These are phyloP conservation scores for Neodidymelliopsis sp. DNA, from an alignment of 2,329 filamentous ascomycete species.

Conservation along the genomic window DNA sequence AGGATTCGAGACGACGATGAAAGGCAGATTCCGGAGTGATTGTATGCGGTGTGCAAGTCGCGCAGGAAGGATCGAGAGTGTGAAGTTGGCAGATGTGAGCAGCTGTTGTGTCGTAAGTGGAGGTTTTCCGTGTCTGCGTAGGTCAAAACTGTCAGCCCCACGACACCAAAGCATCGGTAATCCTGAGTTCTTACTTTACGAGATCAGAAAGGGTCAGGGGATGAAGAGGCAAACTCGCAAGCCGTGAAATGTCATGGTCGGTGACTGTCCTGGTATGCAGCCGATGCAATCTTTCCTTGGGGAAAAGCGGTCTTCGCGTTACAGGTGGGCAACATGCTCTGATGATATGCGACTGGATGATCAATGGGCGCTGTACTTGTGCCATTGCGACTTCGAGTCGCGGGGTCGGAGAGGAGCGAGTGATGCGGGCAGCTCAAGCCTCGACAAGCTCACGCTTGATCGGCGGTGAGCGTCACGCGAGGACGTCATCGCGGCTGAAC, in stretches of 20 bases:
- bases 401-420: not conserved
- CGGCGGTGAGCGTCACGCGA: conserved; percentile 10
- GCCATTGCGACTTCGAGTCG: conserved; percentile 27
- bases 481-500: not conserved
- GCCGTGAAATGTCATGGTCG: conserved; percentile 78
- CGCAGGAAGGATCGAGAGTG: conserved; percentile 87
- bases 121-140: conserved; percentile 74
- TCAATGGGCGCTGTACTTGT: conserved; percentile 43
- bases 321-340: conserved; percentile 42
- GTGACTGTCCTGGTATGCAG: conserved; percentile 56
- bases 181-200: conserved; percentile 69
- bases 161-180: not conserved
- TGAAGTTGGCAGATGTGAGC: conserved; percentile 93
- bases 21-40: conserved; percentile 89
- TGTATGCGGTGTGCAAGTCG: conserved; percentile 94
- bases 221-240: conserved; percentile 81
- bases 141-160: conserved; percentile 21
- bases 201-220: conserved; percentile 86
- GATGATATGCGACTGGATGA: conserved; percentile 49
- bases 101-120: conserved; percentile 82
- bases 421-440: conserved; percentile 10
- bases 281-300: conserved; percentile 22
- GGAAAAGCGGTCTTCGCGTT: conserved; percentile 26
- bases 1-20: conserved; percentile 97
- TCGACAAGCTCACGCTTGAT: conserved; percentile 13